Evolutionary conservation across 2,329 filamentous ascomycete genomes (phyloP).

Genomic region (Claviceps monticola): DNA sequence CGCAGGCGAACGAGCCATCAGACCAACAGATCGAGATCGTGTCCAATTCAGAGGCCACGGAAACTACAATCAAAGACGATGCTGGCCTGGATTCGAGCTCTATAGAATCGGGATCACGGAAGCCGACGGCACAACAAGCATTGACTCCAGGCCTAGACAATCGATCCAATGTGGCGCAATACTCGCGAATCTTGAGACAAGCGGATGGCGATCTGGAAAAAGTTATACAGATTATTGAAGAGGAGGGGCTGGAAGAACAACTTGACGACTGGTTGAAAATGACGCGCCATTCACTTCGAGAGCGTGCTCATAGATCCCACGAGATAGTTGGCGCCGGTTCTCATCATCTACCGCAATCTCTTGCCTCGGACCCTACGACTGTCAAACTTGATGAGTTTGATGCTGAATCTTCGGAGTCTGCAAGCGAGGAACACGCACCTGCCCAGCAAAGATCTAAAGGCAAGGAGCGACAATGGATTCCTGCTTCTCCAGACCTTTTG

Average conservation of each 20-base stretch:
- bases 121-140: background rate
- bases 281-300: slow-evolving; percentile 23
- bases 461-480: slow-evolving; percentile 12
- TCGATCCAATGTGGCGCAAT: slow-evolving; percentile 18
- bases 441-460: slow-evolving; percentile 11
- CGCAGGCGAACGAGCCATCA: slow-evolving; percentile 4
- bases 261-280: slow-evolving; percentile 45
- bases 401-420: background rate
- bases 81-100: background rate
- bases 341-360: background rate
- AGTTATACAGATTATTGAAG: slow-evolving; percentile 46
- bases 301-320: slow-evolving; percentile 8
- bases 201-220: slow-evolving; percentile 45
- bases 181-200: slow-evolving; percentile 41
- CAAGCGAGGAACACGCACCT: background rate
- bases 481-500: slow-evolving; percentile 3
- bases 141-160: slow-evolving; percentile 4
- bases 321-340: background rate
- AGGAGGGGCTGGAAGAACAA: slow-evolving; percentile 44
- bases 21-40: background rate
- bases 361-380: background rate
- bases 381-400: background rate
- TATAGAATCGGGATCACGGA: background rate
- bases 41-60: background rate
- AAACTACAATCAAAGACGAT: background rate